Conservation (phyloP, 2,329 filamentous ascomycete genomes). For the Aspergillus sojae region DNA sequence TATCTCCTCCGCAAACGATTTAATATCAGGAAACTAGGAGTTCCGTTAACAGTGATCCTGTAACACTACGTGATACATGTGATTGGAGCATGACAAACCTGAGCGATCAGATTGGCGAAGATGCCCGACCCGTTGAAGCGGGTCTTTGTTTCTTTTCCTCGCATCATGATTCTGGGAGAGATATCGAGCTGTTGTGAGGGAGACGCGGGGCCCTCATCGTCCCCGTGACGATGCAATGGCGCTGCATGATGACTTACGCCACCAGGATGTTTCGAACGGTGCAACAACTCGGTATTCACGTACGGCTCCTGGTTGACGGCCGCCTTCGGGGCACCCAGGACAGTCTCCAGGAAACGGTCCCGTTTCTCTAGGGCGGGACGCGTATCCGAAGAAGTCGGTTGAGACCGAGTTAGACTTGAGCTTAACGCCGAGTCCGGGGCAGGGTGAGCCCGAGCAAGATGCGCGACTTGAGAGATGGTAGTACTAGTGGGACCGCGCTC, state of each 20-base stretch:
- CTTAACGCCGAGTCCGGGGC: slow-evolving; percentile 37
- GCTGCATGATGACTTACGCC: slow-evolving; percentile 17
- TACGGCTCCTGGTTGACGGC: slow-evolving; percentile 37
- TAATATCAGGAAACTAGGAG: slow-evolving; percentile 41
- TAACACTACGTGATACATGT: not conserved
- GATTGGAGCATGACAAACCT: slow-evolving; percentile 29
- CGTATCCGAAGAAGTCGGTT: slow-evolving; percentile 13
- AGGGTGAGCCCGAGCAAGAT: slow-evolving; percentile 27
- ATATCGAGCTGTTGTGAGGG: slow-evolving; percentile 38
- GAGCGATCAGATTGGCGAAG: slow-evolving; percentile 41
- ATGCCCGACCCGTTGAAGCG: slow-evolving; percentile 46
- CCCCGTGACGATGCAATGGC: slow-evolving; percentile 13
- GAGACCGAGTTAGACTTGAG: slow-evolving; percentile 25
- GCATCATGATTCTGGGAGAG: slow-evolving; percentile 38
- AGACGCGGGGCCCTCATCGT: slow-evolving; percentile 27
- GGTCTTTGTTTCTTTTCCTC: slow-evolving; percentile 43
- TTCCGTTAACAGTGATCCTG: slow-evolving; percentile 14
- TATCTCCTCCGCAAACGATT: slow-evolving; percentile 41
- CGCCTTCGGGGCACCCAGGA: slow-evolving; percentile 37
- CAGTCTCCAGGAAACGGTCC: slow-evolving; percentile 38
- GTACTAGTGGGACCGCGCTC: slow-evolving; percentile 25
- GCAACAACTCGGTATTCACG: slow-evolving; percentile 30
- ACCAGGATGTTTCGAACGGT: slow-evolving; percentile 25
- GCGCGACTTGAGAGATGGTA: slow-evolving; percentile 19
- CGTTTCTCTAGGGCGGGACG: slow-evolving; percentile 28